phyloP scores from a whole-genome alignment of 2,329 filamentous ascomycete species.

The Talaromyces sp. region DNA sequence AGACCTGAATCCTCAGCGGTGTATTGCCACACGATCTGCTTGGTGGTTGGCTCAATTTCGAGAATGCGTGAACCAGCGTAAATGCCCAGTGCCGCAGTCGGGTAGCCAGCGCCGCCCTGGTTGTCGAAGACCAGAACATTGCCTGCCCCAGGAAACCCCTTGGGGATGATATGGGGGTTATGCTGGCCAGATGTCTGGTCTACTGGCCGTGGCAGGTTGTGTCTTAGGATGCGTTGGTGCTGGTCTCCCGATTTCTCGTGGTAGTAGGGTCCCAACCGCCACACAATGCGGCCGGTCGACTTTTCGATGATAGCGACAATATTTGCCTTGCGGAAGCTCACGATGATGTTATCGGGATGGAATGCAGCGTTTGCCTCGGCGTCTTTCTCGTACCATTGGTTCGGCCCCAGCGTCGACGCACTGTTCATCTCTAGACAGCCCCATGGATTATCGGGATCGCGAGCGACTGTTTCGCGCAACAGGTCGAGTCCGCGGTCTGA shows the following conservation, averaged over 20 bases:
- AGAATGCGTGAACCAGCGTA: conserved; percentile 1
- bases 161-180: conserved; percentile 1
- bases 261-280: background rate
- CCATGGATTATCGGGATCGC: background rate
- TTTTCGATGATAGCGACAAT: conserved; percentile 1
- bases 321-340: conserved; percentile 1
- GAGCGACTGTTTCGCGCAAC: background rate
- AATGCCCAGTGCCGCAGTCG: background rate
- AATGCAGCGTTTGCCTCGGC: background rate
- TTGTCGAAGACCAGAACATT: background rate
- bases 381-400: background rate
- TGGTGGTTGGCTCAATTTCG: background rate
- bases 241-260: background rate
- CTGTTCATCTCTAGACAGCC: conserved; percentile 1
- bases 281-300: background rate
- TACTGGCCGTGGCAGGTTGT: background rate
- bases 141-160: background rate
- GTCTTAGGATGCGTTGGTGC: conserved; percentile 1
- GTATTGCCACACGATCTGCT: conserved; percentile 2
- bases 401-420: background rate
- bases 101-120: background rate
- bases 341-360: background rate
- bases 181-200: background rate
- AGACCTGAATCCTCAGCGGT: background rate
- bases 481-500: background rate